phyloP scores from a whole-genome alignment of 139 green algal genomes.

The Tetradesmus lagerheimii region DNA sequence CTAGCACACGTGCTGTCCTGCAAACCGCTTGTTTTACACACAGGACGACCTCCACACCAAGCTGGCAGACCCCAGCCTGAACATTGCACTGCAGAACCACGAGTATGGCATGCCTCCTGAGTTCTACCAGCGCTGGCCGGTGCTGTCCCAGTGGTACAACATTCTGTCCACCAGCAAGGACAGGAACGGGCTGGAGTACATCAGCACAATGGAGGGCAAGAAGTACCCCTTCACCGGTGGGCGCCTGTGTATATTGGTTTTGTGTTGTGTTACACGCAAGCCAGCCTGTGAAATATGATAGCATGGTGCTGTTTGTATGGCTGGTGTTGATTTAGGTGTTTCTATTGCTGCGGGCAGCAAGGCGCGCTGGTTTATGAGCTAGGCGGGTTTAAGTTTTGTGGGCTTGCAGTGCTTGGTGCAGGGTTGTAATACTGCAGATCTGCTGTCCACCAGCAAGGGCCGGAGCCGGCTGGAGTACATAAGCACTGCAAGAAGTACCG shows the following conservation, averaged over 20 bases:
- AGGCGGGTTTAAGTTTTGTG: too few species aligned
- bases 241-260: background rate
- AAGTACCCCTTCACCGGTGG: constrained; percentile 86
- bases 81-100: constrained; percentile 88
- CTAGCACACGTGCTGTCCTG: too few species aligned
- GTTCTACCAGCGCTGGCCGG: constrained; percentile 74
- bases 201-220: constrained; percentile 83
- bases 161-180: constrained; percentile 77
- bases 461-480: constrained; percentile 83
- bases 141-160: constrained; percentile 70
- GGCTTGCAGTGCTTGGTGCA: background rate
- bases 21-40: too few species aligned
- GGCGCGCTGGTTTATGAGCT: too few species aligned
- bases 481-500: constrained; percentile 79
- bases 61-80: constrained; percentile 64
- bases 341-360: too few species aligned
- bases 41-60: constrained; percentile 31
- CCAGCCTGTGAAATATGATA: too few species aligned
- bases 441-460: constrained; percentile 73
- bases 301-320: too few species aligned
- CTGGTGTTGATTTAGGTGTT: too few species aligned
- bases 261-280: background rate
- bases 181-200: constrained; percentile 81
- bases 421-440: background rate
- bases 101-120: constrained; percentile 83